Evolutionary conservation across 768 basidiomycete genomes (phyloP).

Genomic region (Sporobolomyces pararoseus): DNA sequence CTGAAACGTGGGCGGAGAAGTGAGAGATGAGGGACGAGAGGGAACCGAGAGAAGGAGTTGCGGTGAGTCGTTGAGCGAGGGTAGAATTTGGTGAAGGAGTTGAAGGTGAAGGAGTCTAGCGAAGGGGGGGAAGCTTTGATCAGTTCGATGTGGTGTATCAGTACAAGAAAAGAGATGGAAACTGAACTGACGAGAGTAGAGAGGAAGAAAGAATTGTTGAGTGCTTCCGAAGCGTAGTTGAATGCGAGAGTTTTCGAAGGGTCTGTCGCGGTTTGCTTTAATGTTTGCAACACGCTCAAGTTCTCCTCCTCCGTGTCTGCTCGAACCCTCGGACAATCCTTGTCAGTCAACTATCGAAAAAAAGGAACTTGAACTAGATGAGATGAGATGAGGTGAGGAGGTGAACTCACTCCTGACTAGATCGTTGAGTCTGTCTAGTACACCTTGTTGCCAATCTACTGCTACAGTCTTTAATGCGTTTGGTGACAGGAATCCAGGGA

Average conservation of each 20-base stretch:
- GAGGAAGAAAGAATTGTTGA: conserved; percentile 95
- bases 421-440: conserved; percentile 71
- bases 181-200: conserved; percentile 62
- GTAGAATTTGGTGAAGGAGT: conserved; percentile 11
- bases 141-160: no score
- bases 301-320: conserved; percentile 60
- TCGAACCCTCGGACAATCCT: not conserved
- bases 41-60: conserved; percentile 55
- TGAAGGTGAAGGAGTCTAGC: conserved; percentile 20
- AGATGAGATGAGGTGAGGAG: not conserved
- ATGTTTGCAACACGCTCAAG: conserved; percentile 64
- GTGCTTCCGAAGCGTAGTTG: conserved; percentile 83
- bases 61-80: conserved; percentile 8
- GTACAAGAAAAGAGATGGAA: no score
- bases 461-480: conserved; percentile 67
- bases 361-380: not conserved
- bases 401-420: conserved; percentile 62
- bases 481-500: conserved; percentile 74
- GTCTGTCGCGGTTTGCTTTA: conserved; percentile 63
- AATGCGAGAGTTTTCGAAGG: conserved; percentile 66
- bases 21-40: conserved; percentile 67
- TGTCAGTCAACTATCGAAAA: no score
- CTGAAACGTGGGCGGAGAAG: conserved; percentile 69
- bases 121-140: no score
- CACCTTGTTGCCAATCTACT: conserved; percentile 79